A percentile compares a stretch with the other conserved stretches of the same genome.
Conservation (phyloP, 139 green algal genomes). For the Ettlia oleoabundans region DNA sequence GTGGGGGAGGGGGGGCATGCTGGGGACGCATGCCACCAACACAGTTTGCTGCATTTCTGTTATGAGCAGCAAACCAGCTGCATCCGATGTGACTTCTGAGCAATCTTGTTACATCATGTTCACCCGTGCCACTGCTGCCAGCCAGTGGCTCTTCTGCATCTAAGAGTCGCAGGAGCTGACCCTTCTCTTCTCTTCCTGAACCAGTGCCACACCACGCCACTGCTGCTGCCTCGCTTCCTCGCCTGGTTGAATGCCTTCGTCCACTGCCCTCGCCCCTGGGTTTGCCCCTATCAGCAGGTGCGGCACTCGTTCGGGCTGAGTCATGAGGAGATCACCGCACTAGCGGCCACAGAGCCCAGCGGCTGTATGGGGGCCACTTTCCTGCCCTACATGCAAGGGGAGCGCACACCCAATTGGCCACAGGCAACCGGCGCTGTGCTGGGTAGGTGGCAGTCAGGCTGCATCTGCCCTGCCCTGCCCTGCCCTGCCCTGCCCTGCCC, state of each 20-base stretch:
- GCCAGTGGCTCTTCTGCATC: too few relatives aligned
- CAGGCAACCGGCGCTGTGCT: constrained; percentile 71
- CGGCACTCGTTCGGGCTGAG: constrained; percentile 54
- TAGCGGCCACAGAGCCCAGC: constrained; percentile 65
- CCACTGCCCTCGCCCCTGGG: background rate
- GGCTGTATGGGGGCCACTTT: constrained; percentile 78
- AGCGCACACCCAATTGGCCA: constrained; percentile 92
- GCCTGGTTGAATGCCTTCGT: too few relatives aligned
- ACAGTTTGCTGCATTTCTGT: too few relatives aligned
- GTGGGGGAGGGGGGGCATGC: too few relatives aligned
- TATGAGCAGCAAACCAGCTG: background rate
- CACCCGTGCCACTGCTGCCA: background rate
- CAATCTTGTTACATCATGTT: too few relatives aligned
- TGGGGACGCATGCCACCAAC: too few relatives aligned
- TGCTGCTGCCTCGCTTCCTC: too few relatives aligned
- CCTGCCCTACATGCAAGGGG: constrained; percentile 84
- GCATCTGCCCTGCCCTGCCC: background rate
- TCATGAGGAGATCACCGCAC: constrained; percentile 65
- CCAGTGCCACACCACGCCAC: too few relatives aligned
- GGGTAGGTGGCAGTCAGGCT: constrained; percentile 32
- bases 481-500: too few relatives aligned
- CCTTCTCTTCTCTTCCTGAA: too few relatives aligned
- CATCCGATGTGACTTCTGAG: too few relatives aligned
- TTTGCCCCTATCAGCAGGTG: constrained; percentile 44
- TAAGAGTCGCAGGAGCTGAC: too few relatives aligned